These are phyloP conservation scores for Fusarium sp. DNA, from an alignment of 2,329 filamentous ascomycete genomes.

Conservation along the genomic window DNA sequence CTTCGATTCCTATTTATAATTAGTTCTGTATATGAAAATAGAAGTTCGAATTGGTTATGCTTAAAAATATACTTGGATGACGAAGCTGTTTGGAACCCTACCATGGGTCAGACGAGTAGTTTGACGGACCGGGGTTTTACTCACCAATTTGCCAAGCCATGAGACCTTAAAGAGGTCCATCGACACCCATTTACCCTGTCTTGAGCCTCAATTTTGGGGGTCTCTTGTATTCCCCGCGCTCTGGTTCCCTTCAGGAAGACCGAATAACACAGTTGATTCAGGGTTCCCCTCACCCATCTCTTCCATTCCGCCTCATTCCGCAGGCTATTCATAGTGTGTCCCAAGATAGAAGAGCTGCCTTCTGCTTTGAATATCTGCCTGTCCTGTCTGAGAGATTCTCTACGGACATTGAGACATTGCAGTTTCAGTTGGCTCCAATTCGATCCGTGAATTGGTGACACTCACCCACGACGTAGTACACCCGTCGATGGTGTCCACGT, in stretches of 20 bases:
- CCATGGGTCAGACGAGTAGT: constrained; percentile 24
- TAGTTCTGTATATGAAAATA: not conserved
- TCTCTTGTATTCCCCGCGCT: constrained; percentile 25
- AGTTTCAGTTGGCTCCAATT: not conserved
- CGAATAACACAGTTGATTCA: not conserved
- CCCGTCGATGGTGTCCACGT: constrained; percentile 13
- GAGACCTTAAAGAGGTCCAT: constrained; percentile 2
- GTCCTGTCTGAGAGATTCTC: not conserved
- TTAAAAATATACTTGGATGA: not conserved
- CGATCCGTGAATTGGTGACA: constrained; percentile 14
- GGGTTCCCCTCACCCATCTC: not conserved
- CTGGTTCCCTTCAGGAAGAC: not conserved
- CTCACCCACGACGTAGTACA: constrained; percentile 10
- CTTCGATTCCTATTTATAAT: not conserved
- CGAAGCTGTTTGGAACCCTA: constrained; percentile 2
- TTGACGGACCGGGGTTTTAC: constrained; percentile 12
- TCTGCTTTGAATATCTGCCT: not conserved
- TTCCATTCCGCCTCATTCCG: not conserved
- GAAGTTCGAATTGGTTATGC: no score
- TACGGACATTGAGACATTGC: no score
- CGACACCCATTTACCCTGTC: constrained; percentile 10
- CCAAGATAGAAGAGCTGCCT: not conserved
- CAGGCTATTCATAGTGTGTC: not conserved
- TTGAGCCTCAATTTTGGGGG: constrained; percentile 43
- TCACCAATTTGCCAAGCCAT: constrained; percentile 7